phyloP scores from a whole-genome alignment of 495 filamentous ascomycete species.

The Penicillium bovifimosum region DNA sequence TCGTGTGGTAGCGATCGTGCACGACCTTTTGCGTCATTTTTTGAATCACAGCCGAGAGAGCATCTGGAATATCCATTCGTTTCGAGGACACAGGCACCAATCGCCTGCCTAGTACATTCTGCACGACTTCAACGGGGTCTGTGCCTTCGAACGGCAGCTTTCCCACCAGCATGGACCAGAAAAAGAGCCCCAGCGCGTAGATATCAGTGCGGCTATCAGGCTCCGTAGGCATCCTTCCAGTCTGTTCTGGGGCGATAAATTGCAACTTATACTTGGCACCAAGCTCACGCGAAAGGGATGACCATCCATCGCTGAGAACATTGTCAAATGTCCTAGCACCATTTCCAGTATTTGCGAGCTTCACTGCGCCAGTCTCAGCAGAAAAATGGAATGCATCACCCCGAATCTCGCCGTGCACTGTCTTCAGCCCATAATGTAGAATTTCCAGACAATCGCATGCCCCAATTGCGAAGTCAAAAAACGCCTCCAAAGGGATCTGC shows the following conservation, averaged over 20 bases:
- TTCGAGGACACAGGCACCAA: constrained; percentile 68
- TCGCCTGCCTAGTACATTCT: constrained; percentile 72
- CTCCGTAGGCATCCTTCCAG: constrained; percentile 80
- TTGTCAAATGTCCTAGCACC: constrained; percentile 82
- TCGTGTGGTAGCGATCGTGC: constrained; percentile 77
- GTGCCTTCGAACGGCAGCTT: constrained; percentile 70
- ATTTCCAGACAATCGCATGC: constrained; percentile 80
- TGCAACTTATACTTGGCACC: constrained; percentile 80
- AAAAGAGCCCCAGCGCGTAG: constrained; percentile 78
- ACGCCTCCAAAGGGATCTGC: constrained; percentile 62
- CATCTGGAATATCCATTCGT: constrained; percentile 74
- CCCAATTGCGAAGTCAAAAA: constrained; percentile 84
- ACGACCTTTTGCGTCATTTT: constrained; percentile 87
- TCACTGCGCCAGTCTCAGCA: constrained; percentile 59
- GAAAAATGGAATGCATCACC: constrained; percentile 85
- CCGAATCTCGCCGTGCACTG: constrained; percentile 82
- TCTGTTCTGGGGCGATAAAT: constrained; percentile 88
- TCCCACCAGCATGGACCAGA: constrained; percentile 79
- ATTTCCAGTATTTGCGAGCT: constrained; percentile 76
- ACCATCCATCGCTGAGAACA: constrained; percentile 81
- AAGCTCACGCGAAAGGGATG: constrained; percentile 66
- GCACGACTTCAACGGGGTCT: constrained; percentile 79
- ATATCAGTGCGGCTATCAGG: constrained; percentile 88
- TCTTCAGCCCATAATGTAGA: constrained; percentile 73
- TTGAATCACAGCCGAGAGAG: constrained; percentile 71